Conservation (phyloP, 352 stramenopile genomes). For the Pythium aphanidermatum region DNA sequence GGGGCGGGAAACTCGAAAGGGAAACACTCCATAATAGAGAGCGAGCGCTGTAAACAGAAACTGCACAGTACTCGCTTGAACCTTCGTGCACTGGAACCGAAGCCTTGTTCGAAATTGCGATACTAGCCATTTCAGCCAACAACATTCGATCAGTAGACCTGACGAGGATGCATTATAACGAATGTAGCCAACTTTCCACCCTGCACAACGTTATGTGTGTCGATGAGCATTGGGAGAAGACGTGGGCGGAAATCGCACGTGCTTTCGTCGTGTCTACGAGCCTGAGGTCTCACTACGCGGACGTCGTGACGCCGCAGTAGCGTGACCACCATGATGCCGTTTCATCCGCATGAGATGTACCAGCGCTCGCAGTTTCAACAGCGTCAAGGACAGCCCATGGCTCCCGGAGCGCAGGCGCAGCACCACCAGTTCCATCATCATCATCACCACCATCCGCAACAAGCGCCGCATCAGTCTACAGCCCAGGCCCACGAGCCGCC, state of each 20-base stretch:
- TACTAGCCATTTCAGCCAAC: constrained; percentile 18
- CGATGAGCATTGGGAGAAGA: constrained; percentile 17
- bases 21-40: neutral
- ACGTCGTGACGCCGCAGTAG: neutral
- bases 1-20: no score
- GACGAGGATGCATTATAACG: no score
- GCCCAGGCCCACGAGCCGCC: constrained; percentile 10
- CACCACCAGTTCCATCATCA: neutral
- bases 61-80: no score
- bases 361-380: constrained; percentile 1
- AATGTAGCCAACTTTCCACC: no score
- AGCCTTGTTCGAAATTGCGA: neutral
- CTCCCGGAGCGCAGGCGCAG: no score
- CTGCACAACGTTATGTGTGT: constrained; percentile 12
- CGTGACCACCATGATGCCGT: constrained; percentile 12
- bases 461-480: constrained; percentile 3
- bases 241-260: neutral
- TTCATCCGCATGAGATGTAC: constrained; percentile 19
- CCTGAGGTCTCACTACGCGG: neutral
- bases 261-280: neutral
- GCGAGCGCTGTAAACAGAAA: no score
- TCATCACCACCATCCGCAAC: neutral
- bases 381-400: neutral
- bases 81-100: neutral
- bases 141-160: no score